These are phyloP conservation scores for Sporothrix brasiliensis DNA, from an alignment of 2,329 filamentous ascomycete species.

Conservation along the genomic window DNA sequence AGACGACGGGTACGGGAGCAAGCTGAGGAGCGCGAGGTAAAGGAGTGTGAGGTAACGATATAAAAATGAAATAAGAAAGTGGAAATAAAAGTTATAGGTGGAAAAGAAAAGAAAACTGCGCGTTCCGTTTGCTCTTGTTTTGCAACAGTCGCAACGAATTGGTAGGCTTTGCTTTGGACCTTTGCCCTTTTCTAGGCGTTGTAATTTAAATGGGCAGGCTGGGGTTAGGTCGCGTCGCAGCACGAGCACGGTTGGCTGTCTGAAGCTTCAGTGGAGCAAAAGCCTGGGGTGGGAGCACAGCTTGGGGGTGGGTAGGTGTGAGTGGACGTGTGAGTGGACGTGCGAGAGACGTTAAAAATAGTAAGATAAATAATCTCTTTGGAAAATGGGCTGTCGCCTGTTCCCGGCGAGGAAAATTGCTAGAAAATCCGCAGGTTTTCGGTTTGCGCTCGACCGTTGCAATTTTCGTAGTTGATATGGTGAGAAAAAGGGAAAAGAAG, in stretches of 20 bases:
- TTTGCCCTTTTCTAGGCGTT: not conserved
- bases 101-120: constrained; percentile 3
- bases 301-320: not conserved
- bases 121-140: constrained; percentile 13
- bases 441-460: not conserved
- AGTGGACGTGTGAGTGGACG: not conserved
- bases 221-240: constrained; percentile 13
- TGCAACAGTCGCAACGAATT: constrained; percentile 6
- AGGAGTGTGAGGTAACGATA: not conserved
- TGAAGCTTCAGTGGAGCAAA: constrained; percentile 26
- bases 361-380: constrained; percentile 9
- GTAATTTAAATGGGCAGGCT: constrained; percentile 26
- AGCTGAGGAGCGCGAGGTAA: not conserved
- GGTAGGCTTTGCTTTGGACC: constrained; percentile 5
- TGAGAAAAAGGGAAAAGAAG: not conserved
- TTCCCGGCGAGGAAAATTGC: not conserved
- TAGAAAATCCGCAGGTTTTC: not conserved
- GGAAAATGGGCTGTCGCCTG: not conserved
- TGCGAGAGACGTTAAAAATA: constrained; percentile 16
- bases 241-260: constrained; percentile 20
- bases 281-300: constrained; percentile 15
- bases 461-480: not conserved
- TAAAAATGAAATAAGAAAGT: not conserved
- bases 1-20: not conserved
- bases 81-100: not conserved